Base-by-base conservation (phyloP, 2,329 filamentous ascomycete genomes). In the Cladosporium austrohemisphaericum region DNA sequence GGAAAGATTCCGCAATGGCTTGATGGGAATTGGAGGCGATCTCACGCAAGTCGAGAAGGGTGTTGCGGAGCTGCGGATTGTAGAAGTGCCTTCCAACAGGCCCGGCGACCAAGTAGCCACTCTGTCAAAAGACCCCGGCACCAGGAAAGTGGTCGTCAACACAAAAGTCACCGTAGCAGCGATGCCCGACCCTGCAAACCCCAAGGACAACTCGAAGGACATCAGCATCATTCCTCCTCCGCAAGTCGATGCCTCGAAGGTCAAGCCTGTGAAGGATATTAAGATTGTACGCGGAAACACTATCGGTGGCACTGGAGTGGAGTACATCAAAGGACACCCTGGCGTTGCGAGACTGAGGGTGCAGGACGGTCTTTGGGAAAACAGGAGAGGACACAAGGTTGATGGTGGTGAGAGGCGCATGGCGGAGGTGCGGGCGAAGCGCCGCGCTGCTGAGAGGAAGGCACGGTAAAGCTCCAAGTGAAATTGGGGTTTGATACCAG, bases 361-460 rank as follows among this genome's bases (percentile, higher is more conserved):
- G 18, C 81, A 84, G 50, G 91, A 96, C 68, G 90, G 92, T 8
- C 85, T 97, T 75, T 97, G 92, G 93, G 92, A 97, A 74, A 77
- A 90, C 62, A 84, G 79, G 66, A 79, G 84, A 61, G 92, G 93
- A 22, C 82, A 83, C 63, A 97, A 97, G 83, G 84, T 98, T 58
- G 91, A 97, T 70, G 93, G 93, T 64, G 93, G 93, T 76, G 93
- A 98, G 77, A 84, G 93, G 68, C 81, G 93, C 70, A 83, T 80
- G 68, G 87, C 86, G 13, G 85, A 95, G 73, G 84, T 96, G 45
- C 79, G 88, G 61, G 89, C 91, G 60, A 95, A 95, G 83, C 85
- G 83, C 72, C 80, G 85, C 57, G 83, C 86, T 44, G 83, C 83
- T 28, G 87, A 91, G 73, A 84, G 88, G 58, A 87, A 84, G 69